A percentile compares a stretch with the other conserved stretches of the same genome.
Conservation (phyloP, 2,329 filamentous ascomycete genomes). For the Penicillium sp. region DNA sequence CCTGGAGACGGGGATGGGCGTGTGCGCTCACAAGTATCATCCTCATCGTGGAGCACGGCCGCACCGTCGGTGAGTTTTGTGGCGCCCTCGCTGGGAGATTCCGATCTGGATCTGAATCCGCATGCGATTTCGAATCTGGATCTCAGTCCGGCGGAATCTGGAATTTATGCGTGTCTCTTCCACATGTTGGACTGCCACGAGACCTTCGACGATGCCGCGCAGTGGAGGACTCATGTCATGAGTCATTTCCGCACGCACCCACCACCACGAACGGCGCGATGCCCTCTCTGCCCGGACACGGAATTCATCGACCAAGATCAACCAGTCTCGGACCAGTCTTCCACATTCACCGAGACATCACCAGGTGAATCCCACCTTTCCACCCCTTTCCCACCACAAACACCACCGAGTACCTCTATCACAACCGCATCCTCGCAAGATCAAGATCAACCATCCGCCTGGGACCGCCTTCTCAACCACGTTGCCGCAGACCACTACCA, state of each 20-base stretch:
- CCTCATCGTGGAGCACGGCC: slow-evolving; percentile 31
- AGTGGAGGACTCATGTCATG: slow-evolving; percentile 51
- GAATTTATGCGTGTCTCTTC: slow-evolving; percentile 48
- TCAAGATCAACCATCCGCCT: slow-evolving; percentile 34
- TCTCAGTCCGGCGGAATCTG: slow-evolving; percentile 1
- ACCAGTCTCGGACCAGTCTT: not conserved
- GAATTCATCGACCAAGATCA: slow-evolving; percentile 25
- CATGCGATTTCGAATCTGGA: not conserved
- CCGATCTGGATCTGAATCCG: not conserved
- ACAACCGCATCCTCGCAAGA: not conserved
- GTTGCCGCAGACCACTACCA: slow-evolving; percentile 47
- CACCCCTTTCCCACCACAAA: not conserved
- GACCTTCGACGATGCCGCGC: slow-evolving; percentile 41
- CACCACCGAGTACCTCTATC: no score
- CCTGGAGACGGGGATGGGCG: not conserved
- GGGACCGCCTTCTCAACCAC: slow-evolving; percentile 49
- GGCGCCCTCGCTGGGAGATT: slow-evolving; percentile 8
- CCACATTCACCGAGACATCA: not conserved
- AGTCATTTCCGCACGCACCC: slow-evolving; percentile 50
- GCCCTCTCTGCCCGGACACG: slow-evolving; percentile 46
- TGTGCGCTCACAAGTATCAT: slow-evolving; percentile 23
- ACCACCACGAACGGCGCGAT: slow-evolving; percentile 46
- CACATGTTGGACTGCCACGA: slow-evolving; percentile 50
- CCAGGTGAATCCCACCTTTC: not conserved
- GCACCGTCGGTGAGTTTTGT: slow-evolving; percentile 17